Evolutionary conservation across 2,329 filamentous ascomycete species (phyloP), one percentile per base, ranked within the genome.

Genomic region (Pseudopithomyces chartarum): DNA sequence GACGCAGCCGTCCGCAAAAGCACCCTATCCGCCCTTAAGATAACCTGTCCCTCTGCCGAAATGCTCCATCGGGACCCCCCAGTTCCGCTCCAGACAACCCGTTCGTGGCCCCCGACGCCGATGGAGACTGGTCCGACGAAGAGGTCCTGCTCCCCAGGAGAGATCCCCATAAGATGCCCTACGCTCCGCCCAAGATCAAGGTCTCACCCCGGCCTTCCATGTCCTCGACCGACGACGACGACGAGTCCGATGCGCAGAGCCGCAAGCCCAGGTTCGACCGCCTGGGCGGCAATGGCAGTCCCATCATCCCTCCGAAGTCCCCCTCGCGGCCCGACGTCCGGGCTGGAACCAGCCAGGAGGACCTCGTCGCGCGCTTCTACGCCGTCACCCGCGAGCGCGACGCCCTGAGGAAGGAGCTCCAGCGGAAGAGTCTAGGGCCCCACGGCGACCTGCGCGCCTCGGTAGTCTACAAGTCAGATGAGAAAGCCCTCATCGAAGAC

Each of bases 311-410:
- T 13, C 72, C 71, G n/a, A 76, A 74, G 54, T 74, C 70, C 49
- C 67, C 71, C 2, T 75, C 73, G 42, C 61, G 72, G 23, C 72
- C 70, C 39, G 70, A 71, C 36, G 57, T 73, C 15, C 59, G 64
- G 38, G 54, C 62, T 17, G 69, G 70, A 17, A 72, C 67, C 50
- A 74, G 67, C 40, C 72, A 74, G 44, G 73, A 76, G n/a, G 72
- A 76, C 47, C 60, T 76, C 15, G 67, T 76, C 15, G 65, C 71
- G 57, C 71, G 72, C 23, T 74, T 74, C 61, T 75, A 75, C 54
- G 68, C 73, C 39, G 69, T 76, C n/a, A 73, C 73, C n/a, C 60
- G 68, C 54, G 73, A 76, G 58, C 64, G 73, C 34, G 73, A 76
- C 54, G 70, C 71, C 11, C 62, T 76, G 43, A 61, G 73, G 48